Evolutionary conservation across 140 eudicot genomes (phyloP).

Genomic region (Eryngium alpinum): DNA sequence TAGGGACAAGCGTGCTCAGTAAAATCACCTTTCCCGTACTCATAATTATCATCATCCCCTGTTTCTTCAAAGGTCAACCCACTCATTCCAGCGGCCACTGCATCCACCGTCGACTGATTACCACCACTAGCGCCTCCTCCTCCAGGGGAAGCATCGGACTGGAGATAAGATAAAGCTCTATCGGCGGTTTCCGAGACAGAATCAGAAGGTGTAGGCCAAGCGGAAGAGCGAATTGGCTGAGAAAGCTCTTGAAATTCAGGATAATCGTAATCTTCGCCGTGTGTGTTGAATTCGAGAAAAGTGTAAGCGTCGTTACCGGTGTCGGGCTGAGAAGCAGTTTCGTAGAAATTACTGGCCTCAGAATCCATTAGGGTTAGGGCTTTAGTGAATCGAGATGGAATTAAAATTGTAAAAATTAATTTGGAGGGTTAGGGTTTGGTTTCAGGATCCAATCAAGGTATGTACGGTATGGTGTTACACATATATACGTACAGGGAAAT

Average conservation of each 20-base stretch:
- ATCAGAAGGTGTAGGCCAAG: slow-evolving; percentile 84
- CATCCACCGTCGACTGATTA: slow-evolving; percentile 76
- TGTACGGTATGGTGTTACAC: no score
- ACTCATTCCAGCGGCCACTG: slow-evolving; percentile 91
- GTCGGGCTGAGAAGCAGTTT: slow-evolving; percentile 98
- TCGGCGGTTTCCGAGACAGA: slow-evolving; percentile 29
- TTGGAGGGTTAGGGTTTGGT: slow-evolving; percentile 7
- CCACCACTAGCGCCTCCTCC: slow-evolving; percentile 25
- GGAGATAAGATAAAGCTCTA: slow-evolving; percentile 37
- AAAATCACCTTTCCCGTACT: slow-evolving; percentile 68
- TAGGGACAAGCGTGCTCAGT: slow-evolving; percentile 90
- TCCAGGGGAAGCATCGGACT: slow-evolving; percentile 53
- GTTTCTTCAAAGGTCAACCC: slow-evolving; percentile 93
- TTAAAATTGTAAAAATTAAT: background rate
- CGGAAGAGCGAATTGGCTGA: slow-evolving; percentile 62
- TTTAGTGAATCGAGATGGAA: background rate
- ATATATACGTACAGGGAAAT: no score
- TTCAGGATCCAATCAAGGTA: no score
- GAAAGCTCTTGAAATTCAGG: slow-evolving; percentile 79
- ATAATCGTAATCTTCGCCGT: slow-evolving; percentile 58
- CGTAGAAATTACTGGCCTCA: slow-evolving; percentile 61
- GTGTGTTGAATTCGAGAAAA: slow-evolving; percentile 90
- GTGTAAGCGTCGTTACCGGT: slow-evolving; percentile 88
- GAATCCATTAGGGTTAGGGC: slow-evolving; percentile 59
- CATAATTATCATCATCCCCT: slow-evolving; percentile 69